Evolutionary conservation across 169 alveolate genomes (phyloP).

Genomic region (Eimeria maxima): DNA sequence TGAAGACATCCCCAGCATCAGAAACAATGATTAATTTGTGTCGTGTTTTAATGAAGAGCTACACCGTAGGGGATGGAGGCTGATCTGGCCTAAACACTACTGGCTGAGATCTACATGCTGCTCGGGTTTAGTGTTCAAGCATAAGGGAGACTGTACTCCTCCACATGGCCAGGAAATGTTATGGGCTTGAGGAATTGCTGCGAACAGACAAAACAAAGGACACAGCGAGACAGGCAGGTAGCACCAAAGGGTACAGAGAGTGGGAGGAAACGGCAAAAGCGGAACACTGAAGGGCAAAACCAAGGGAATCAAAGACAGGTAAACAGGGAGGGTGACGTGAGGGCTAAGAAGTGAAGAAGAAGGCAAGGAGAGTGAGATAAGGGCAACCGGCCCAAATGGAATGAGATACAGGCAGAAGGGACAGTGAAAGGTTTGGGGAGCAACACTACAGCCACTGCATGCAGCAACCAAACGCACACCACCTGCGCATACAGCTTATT

Average conservation of each 20-base stretch:
- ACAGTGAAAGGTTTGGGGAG: not conserved
- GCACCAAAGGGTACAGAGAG: not conserved
- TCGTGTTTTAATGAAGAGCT: not conserved
- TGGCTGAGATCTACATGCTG: not conserved
- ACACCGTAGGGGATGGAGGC: not conserved
- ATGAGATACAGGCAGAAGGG: not conserved
- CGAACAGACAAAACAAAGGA: too few species aligned
- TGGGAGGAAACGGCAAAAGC: not conserved
- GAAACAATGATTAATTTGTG: not conserved
- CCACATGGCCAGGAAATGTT: slow-evolving; percentile 69
- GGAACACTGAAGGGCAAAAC: too few species aligned
- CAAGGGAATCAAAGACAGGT: too few species aligned
- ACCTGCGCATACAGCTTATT: not conserved
- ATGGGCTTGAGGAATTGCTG: slow-evolving; percentile 82
- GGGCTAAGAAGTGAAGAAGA: too few species aligned
- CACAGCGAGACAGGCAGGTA: not conserved
- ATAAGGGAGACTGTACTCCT: slow-evolving; percentile 33
- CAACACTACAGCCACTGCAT: not conserved
- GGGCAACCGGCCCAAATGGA: too few species aligned
- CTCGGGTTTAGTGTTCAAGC: not conserved
- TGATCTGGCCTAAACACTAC: not conserved
- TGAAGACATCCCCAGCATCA: not conserved
- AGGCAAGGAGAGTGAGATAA: not conserved
- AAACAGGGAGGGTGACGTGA: too few species aligned
- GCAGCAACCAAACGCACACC: not conserved